These are phyloP conservation scores for Pisolithus sp. DNA, from an alignment of 768 basidiomycete genomes.

Conservation along the genomic window DNA sequence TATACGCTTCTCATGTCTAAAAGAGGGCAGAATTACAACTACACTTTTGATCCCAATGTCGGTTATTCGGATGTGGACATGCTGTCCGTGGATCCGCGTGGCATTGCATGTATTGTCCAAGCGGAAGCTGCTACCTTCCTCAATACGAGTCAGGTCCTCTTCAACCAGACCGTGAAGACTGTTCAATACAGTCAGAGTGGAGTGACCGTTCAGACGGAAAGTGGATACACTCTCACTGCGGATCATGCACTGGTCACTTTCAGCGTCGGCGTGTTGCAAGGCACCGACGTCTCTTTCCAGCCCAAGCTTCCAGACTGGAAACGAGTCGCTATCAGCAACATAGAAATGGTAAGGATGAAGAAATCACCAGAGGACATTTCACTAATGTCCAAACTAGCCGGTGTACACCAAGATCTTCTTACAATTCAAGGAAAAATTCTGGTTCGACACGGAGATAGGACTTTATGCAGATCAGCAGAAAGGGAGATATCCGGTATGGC, in stretches of 20 bases:
- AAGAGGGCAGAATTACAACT: constrained; percentile 50
- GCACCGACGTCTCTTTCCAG: constrained; percentile 50
- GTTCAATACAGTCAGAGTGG: constrained; percentile 41
- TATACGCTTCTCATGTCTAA: neutral
- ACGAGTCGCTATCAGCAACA: constrained; percentile 55
- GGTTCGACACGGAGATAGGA: constrained; percentile 45
- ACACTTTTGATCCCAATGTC: constrained; percentile 42
- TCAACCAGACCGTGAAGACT: constrained; percentile 44
- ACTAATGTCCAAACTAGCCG: constrained; percentile 22
- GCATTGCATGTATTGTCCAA: constrained; percentile 52
- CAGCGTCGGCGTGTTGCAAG: constrained; percentile 64
- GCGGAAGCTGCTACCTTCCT: constrained; percentile 54
- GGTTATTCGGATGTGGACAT: constrained; percentile 52
- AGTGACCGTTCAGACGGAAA: constrained; percentile 41
- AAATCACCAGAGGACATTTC: neutral
- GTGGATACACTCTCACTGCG: constrained; percentile 39
- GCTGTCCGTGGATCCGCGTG: constrained; percentile 54
- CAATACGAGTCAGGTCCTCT: constrained; percentile 35
- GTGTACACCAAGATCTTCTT: constrained; percentile 68
- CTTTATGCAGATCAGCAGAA: constrained; percentile 53
- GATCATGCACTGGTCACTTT: constrained; percentile 64
- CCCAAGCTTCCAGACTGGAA: constrained; percentile 57
- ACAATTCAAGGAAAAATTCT: constrained; percentile 57
- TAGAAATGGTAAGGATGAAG: constrained; percentile 45
- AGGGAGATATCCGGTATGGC: constrained; percentile 64